A percentile compares a stretch with the other conserved stretches of the same genome.
These are phyloP conservation scores for Hibiscus tridactylites DNA, from an alignment of 345 rosid genomes.

Conservation along the genomic window DNA sequence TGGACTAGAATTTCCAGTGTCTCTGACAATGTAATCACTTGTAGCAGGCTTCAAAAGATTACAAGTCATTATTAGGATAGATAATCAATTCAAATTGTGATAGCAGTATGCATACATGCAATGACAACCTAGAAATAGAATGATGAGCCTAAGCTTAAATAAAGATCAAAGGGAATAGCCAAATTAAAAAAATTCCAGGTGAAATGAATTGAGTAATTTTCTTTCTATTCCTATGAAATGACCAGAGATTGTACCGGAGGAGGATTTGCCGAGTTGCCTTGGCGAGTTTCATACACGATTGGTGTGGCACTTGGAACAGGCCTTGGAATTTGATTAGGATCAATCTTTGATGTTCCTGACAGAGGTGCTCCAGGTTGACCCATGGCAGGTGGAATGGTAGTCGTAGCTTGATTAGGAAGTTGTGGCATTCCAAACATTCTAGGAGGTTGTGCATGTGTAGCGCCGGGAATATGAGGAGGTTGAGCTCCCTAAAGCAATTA, in stretches of 20 bases:
- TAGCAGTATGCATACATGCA: constrained; percentile 1
- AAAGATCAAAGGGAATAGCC: not conserved
- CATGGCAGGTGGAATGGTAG: constrained; percentile 66
- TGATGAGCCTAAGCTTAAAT: not conserved
- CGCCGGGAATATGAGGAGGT: constrained; percentile 52
- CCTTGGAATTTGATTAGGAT: constrained; percentile 94
- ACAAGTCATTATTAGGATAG: constrained; percentile 12
- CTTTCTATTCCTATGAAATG: not conserved
- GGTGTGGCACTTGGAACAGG: constrained; percentile 72
- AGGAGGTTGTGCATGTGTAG: constrained; percentile 58
- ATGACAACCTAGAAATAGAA: not conserved
- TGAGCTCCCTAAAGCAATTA: constrained; percentile 45
- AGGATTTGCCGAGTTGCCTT: constrained; percentile 74
- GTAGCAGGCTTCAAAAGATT: constrained; percentile 70
- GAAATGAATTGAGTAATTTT: not conserved
- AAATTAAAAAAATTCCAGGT: not conserved
- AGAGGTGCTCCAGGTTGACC: constrained; percentile 71
- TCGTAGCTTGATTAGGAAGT: constrained; percentile 74
- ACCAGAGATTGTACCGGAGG: constrained; percentile 60
- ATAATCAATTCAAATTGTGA: not conserved
- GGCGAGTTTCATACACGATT: constrained; percentile 71
- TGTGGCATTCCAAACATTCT: constrained; percentile 75
- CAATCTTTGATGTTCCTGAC: constrained; percentile 73
- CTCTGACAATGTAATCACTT: constrained; percentile 76
- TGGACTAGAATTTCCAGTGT: constrained; percentile 96